Evolutionary conservation across 176 grass and related monocot species (phyloP).

Genomic region (Calamus simplicifolius): DNA sequence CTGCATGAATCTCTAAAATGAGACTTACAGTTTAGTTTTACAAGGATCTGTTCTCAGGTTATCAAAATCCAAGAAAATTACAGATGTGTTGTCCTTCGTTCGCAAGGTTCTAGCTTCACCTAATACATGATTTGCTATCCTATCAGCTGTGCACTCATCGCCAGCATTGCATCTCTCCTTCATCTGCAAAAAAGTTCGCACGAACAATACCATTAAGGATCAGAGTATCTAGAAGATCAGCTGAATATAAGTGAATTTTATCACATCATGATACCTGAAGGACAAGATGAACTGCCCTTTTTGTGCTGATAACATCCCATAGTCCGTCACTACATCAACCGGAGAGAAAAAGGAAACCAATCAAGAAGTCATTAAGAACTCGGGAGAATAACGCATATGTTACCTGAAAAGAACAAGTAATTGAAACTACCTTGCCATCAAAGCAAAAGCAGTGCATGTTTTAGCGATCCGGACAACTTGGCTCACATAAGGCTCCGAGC

Average conservation of each 20-base stretch:
- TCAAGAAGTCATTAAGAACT: background rate
- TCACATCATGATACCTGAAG: conserved; percentile 34
- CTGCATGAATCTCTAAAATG: background rate
- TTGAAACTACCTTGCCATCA: conserved; percentile 66
- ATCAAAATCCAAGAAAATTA: conserved; percentile 92
- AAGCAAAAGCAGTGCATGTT: conserved; percentile 47
- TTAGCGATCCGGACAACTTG: conserved; percentile 43
- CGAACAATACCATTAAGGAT: background rate
- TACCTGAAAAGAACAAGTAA: background rate
- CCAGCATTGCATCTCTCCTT: conserved; percentile 23
- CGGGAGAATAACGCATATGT: background rate
- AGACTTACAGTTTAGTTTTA: conserved; percentile 22
- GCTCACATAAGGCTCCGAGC: conserved; percentile 77
- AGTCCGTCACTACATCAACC: conserved; percentile 56
- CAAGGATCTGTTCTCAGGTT: conserved; percentile 50
- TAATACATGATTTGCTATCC: conserved; percentile 51
- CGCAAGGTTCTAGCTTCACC: conserved; percentile 48
- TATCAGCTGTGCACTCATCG: conserved; percentile 20
- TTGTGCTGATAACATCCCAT: conserved; percentile 77
- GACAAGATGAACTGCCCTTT: conserved; percentile 53
- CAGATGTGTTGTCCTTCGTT: conserved; percentile 75
- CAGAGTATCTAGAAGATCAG: background rate
- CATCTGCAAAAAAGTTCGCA: conserved; percentile 29
- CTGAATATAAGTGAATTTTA: conserved; percentile 5
- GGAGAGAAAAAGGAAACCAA: background rate